Base-by-base conservation (phyloP, 2,329 filamentous ascomycete species). In the Calonectria honghensis region DNA sequence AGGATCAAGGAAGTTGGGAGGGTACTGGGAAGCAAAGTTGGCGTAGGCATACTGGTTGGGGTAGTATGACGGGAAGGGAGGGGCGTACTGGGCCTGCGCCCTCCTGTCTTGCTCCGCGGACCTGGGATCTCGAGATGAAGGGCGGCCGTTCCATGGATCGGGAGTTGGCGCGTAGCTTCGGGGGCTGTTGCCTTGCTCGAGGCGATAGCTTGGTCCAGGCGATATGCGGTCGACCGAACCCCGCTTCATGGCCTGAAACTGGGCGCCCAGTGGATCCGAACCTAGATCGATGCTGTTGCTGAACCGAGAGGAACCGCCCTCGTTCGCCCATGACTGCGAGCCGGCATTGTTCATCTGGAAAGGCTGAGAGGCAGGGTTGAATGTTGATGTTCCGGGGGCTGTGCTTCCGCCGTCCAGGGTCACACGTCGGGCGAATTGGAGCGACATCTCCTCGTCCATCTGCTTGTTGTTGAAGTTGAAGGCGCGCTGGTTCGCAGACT, bases 301-400 rank as follows among this genome's bases (percentile, higher is more conserved):
- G 59, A 78, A 79, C 20, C 83, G 79, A 24, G 81, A 76, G 14
- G 71, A 68, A 45, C 61, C 59, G 18, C 57, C 67, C 18, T 87
- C 84, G 10, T 82, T 81, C 64, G 82, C 82, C 89, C 89, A 91
- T 4, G 88, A 76, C 75, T 88, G 86, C 6, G 87, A 87, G 10
- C 82, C 85, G 1, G 88, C 87, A 1, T 88, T 86, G 75, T 90
- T 89, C 75, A 88, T 82, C 75, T 88, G 87, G 77, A 89, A 89
- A 7, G 85, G 82, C 66, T 85, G 85, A 2, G 81, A 79, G 16
- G 80, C 75, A 29, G 82, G 81, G 50, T 82, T 82, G 75, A 83
- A 84, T 9, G 76, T 68, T 6, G 79, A 73, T 16, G 74, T 70
- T 16, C 73, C 73, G 27, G 75, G 71, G 11, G 75, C 73, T 4